phyloP scores from a whole-genome alignment of 78 protist genomes.

The Dictyostelium citrinum region DNA sequence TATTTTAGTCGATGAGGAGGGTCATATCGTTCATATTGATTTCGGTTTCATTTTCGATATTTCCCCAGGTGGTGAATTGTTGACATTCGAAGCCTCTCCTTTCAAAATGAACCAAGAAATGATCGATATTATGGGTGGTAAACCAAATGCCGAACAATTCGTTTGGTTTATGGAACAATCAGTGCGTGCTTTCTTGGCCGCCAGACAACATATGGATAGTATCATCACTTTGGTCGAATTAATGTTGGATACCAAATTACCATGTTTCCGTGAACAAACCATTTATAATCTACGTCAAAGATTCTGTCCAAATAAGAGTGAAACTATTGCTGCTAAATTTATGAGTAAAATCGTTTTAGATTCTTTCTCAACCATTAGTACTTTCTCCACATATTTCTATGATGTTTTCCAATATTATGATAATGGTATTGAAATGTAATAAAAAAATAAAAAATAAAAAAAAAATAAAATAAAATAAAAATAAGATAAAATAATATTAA shows the following conservation, averaged over 20 bases:
- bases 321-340: slow-evolving; percentile 84
- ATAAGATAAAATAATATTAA: neutral
- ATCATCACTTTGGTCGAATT: slow-evolving; percentile 81
- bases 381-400: slow-evolving; percentile 80
- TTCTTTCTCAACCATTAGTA: slow-evolving; percentile 72
- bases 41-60: slow-evolving; percentile 93
- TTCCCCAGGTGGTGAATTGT: slow-evolving; percentile 91
- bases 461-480: neutral
- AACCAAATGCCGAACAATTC: slow-evolving; percentile 86
- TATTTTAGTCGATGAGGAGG: slow-evolving; percentile 88
- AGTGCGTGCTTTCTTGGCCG: slow-evolving; percentile 86
- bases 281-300: slow-evolving; percentile 78
- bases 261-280: slow-evolving; percentile 86
- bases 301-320: slow-evolving; percentile 81
- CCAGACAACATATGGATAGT: slow-evolving; percentile 84
- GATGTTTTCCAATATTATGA: slow-evolving; percentile 85
- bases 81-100: slow-evolving; percentile 91
- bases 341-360: slow-evolving; percentile 75
- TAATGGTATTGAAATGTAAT: slow-evolving; percentile 86
- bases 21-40: slow-evolving; percentile 94
- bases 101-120: slow-evolving; percentile 93
- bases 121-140: slow-evolving; percentile 92
- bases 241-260: slow-evolving; percentile 88
- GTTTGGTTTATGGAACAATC: slow-evolving; percentile 82
- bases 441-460: neutral